These are phyloP conservation scores for Neobulgaria alba DNA, from an alignment of 2,329 filamentous ascomycete species.

Conservation along the genomic window DNA sequence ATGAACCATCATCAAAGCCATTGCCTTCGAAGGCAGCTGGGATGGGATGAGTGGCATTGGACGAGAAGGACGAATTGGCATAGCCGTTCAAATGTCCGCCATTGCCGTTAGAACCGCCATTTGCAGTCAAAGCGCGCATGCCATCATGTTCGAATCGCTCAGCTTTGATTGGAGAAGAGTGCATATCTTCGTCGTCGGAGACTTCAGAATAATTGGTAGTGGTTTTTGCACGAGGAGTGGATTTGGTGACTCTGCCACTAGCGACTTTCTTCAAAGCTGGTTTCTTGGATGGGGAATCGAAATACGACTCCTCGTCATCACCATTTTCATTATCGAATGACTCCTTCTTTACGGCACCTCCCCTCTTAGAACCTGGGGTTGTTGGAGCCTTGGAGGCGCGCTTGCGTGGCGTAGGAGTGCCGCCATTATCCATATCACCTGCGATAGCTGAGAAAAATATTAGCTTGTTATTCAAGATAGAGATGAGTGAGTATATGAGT, in stretches of 20 bases:
- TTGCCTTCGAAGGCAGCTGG: constrained; percentile 1
- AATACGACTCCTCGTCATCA: constrained; percentile 10
- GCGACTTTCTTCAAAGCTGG: constrained; percentile 16
- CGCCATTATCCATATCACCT: constrained; percentile 16
- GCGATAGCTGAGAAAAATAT: constrained; percentile 24
- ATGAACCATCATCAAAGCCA: constrained; percentile 1
- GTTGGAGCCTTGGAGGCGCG: constrained; percentile 8
- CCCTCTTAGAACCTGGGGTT: constrained; percentile 3
- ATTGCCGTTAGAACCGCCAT: not conserved
- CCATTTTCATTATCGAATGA: constrained; percentile 4
- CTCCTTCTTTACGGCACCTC: constrained; percentile 3
- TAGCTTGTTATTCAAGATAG: constrained; percentile 15
- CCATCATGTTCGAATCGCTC: constrained; percentile 1
- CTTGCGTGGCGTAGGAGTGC: constrained; percentile 3
- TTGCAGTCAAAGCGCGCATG: constrained; percentile 3
- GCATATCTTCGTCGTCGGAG: constrained; percentile 6
- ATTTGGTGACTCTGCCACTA: constrained; percentile 17
- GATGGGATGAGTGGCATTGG: not conserved
- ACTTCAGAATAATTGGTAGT: constrained; percentile 4
- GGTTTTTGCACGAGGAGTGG: not conserved
- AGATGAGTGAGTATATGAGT: constrained; percentile 7
- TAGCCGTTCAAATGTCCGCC: not conserved
- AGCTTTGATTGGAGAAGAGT: not conserved
- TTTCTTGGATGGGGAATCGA: constrained; percentile 16
- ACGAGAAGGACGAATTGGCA: not conserved